Evolutionary conservation across 768 basidiomycete genomes (phyloP), one percentile per base, ranked within the genome.

Genomic region (Coprinellus micaceus): DNA sequence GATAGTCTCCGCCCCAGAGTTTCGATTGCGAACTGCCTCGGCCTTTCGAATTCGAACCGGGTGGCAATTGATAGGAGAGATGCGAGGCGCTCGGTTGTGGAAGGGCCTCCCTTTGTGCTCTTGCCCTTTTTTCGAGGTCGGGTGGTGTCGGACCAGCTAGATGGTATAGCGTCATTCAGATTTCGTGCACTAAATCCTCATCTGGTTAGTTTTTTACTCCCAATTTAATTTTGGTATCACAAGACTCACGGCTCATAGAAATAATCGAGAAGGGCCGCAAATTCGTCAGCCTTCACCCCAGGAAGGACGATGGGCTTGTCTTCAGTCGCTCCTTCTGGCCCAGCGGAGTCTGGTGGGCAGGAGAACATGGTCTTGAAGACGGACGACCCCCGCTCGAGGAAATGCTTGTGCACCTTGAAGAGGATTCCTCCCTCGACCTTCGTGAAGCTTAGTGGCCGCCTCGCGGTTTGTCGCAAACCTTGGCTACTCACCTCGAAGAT

Each of bases 251-350:
- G 63, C 9, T 69, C 53, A 53, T 77, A 76, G 30, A 77, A 71
- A 58, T 72, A 76, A 12, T 74, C 66, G n/a, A 76, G 63, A 1
- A 77, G 66, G 19, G 63, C 64, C 52, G 74, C 73, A 51, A 77
- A 74, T 54, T 78, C 74, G 2, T 52, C 40, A 4, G 53, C 44
- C 3, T 63, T 69, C 10, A 75, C 74, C 19, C 65, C 71, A 3
- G 68, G 65, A 37, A 77, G 60, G 3, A 40, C 44, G 36, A 77
- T 69, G 0, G 76, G 67, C 5, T 58, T 66, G 5, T 72, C 66
- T 43, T 75, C 73, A 9, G 57, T 61, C 10, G 26, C 44, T 33
- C 74, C 75, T n/a, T 74, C 73, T 9, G 66, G 62, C 5, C 61
- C 68, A 2, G 50, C 57, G 5, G 49, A 44, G 1, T 56, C 61